Evolutionary conservation across 371 early-diverging fungal genomes (phyloP), one percentile per base, ranked within the genome.

Genomic region (Mucor racemosus): DNA sequence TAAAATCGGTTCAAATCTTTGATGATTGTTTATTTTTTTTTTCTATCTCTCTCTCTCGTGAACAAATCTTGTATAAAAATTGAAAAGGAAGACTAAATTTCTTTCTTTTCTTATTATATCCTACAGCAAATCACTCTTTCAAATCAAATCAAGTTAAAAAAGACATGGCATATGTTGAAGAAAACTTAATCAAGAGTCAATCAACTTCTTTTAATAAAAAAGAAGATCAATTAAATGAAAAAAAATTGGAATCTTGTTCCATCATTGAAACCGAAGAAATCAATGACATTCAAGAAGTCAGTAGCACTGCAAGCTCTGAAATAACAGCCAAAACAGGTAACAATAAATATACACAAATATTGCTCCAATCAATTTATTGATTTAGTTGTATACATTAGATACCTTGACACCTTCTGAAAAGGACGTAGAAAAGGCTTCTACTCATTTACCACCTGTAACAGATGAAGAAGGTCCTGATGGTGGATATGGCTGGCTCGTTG

Each of bases 401-500:
- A 26, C 26, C 26, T n/a, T 5, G 44, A 66, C 35, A 13, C 31
- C 13, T 5, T 39, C 31, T 9, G 21, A 44, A 48, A 62, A 40
- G 4, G 58, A 67, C 19, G 7, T 48, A 7, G 21, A 21, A 7
- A 33, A 55, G n/a, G 55, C 34, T 33, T 31, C 33, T 31, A 35
- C 35, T n/a, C 55, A 55, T 11, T 15, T 58, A 15, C 64, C 60
- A 13, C 34, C 59, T 31, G 5, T 55, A 19, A 21, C 19, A 4
- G 67, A 60, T 21, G 66, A 53, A 26, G 58, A 57, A n/a, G 88
- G 86, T 0, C 50, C 38, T 34, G 90, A 88, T 60, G 86, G 89
- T 21, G 68, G 79, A 1, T 82, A 80, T 44, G 90, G 86, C 0
- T 91, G 90, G 90, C 42, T 83, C 0, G 85, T 88, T 4, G 88